A percentile compares a stretch with the other conserved stretches of the same genome.
Evolutionary conservation across 1,139 yeast genomes (phyloP).

Genomic region (Geotrichum europaeum): DNA sequence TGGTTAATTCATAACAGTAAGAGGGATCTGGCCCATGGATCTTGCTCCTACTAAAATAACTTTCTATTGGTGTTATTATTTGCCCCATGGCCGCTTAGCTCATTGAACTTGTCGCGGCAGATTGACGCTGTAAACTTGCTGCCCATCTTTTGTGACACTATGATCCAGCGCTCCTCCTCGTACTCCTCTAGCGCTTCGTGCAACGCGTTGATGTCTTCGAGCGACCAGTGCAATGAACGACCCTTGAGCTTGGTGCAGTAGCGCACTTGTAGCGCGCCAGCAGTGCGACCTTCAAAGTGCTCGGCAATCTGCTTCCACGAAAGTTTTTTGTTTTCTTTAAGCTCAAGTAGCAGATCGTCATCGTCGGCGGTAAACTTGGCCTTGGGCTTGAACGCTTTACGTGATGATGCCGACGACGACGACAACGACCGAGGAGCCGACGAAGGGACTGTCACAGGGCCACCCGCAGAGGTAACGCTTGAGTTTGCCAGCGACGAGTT

Average conservation of each 20-base stretch:
- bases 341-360: slow-evolving; percentile 26
- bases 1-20: too few relatives aligned
- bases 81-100: not conserved
- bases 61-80: not conserved
- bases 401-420: not conserved
- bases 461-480: not conserved
- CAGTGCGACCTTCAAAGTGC: slow-evolving; percentile 29
- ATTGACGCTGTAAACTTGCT: slow-evolving; percentile 23
- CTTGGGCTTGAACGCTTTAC: slow-evolving; percentile 15
- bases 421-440: not conserved
- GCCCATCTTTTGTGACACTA: slow-evolving; percentile 26
- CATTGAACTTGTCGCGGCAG: slow-evolving; percentile 23
- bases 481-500: not conserved
- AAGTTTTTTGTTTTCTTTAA: slow-evolving; percentile 26
- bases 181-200: slow-evolving; percentile 25
- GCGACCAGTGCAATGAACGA: slow-evolving; percentile 24
- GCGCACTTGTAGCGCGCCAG: slow-evolving; percentile 31
- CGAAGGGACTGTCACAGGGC: not conserved
- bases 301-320: slow-evolving; percentile 31
- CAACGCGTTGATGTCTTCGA: slow-evolving; percentile 23
- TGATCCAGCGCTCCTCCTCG: slow-evolving; percentile 27
- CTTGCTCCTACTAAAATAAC: not conserved
- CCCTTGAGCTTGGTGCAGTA: slow-evolving; percentile 30
- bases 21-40: not conserved
- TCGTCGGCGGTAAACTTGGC: slow-evolving; percentile 29